Evolutionary conservation across 495 filamentous ascomycete species (phyloP), one percentile per base, ranked within the genome.

Genomic region (Aspergillus saccharolyticus): DNA sequence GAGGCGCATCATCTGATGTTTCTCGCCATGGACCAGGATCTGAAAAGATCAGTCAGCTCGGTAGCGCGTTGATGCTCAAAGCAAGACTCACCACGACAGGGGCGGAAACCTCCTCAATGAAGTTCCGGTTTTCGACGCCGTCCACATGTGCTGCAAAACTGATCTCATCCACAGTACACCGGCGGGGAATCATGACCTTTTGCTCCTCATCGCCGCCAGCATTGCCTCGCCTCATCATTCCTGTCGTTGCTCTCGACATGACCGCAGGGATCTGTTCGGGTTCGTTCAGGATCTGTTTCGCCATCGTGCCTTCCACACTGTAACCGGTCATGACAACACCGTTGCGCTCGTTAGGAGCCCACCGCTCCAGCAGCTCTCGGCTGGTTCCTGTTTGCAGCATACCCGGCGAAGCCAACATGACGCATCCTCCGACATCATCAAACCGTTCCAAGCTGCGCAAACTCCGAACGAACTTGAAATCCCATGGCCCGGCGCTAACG

Each of bases 271-370:
- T 97, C 63, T 87, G 83, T 42, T 96, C 91, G 0, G 94, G 94
- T 67, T 97, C 94, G 57, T 91, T 89, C 70, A 96, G 85, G 47
- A 98, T 83, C 62, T 90, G 81, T 72, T 96, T 96, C 33, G 91
- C 94, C 95, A 98, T 97, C 2, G 94, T 98, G 12, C 95, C 94
- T 72, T 98, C 94, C 21, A 98, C 94, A 54, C 89, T 94, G 72
- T 98, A 98, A 65, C 94, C 94, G 4, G 94, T 98, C 75, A 98
- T 93, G 57, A 98, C 87, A 21, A 98, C 87, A 12, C 95, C 94
- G 70, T 98, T 98, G 66, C 90, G 88, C 49, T 92, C 87, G 74
- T 88, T 93, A 0, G 94, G 94, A 4, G 93, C 91, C 94, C 94
- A 98, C 63, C 94, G 72, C 73, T 98, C 94, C 3, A 98, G 81